phyloP scores from a whole-genome alignment of 2,329 filamentous ascomycete species.

The Lanzia echinophila region DNA sequence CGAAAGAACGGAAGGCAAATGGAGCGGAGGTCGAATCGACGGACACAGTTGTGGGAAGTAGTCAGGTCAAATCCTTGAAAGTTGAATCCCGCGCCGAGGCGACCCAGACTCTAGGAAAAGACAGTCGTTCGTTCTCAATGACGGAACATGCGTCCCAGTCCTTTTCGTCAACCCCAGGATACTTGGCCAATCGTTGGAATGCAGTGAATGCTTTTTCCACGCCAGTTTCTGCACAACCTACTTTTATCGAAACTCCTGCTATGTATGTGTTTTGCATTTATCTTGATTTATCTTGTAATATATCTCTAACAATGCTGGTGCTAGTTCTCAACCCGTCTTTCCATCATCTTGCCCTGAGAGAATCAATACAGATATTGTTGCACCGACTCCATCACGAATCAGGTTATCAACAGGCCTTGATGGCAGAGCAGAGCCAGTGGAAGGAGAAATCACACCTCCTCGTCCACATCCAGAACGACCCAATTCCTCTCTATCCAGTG shows the following conservation, averaged over 20 bases:
- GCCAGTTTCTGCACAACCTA: constrained; percentile 34
- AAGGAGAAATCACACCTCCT: constrained; percentile 59
- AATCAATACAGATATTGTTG: constrained; percentile 17
- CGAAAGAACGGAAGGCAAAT: too few relatives aligned
- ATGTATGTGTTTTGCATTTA: constrained; percentile 40
- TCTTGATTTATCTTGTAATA: neutral
- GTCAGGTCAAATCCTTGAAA: neutral
- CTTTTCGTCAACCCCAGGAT: constrained; percentile 29
- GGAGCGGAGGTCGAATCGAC: neutral
- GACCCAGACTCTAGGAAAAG: constrained; percentile 2
- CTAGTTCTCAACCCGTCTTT: constrained; percentile 20
- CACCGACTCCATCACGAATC: constrained; percentile 37
- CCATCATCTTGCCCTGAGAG: constrained; percentile 28
- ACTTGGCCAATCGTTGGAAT: constrained; percentile 49
- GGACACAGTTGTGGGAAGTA: neutral
- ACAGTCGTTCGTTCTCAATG: constrained; percentile 15
- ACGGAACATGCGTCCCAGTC: constrained; percentile 21
- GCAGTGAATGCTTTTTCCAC: constrained; percentile 43
- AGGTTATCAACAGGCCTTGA: constrained; percentile 80
- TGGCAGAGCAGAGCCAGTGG: constrained; percentile 81
- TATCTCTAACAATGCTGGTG: constrained; percentile 4
- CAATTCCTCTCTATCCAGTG: constrained; percentile 39
- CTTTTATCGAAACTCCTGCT: constrained; percentile 34
- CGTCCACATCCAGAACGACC: constrained; percentile 45
- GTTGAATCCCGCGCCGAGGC: neutral